Evolutionary conservation across 192 early-diverging fungal genomes (phyloP), one percentile per base, ranked within the genome.

Genomic region (Piromyces finnis): DNA sequence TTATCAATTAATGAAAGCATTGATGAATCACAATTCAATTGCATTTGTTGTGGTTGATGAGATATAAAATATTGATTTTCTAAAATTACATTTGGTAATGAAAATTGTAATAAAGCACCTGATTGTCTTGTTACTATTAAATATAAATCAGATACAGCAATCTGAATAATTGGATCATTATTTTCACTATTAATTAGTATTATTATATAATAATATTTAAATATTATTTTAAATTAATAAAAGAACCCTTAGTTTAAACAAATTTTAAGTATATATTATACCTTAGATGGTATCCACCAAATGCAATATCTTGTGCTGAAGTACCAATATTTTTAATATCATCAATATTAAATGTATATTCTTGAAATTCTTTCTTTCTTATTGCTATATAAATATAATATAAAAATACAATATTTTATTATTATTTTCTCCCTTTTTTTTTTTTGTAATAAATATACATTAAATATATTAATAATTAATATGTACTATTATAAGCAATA

Each of bases 301-400:
- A 39, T 26, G 59, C 77, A 16, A 78, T 78, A 30, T 78, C 79
- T 78, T 30, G 51, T 29, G 29, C 78, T 78, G 51, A 80, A 14
- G 77, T 29, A 6, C 86, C 87, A 78, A 85, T 78, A 27, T 82
- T 77, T 28, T 35, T 78, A 28, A 87, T 82, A 30, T 88, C 88
- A 78, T 90, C 89, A 79, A 90, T 88, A 77, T 88, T 86, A 79
- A 90, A 90, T 18, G 82, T 41, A 9, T 86, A 80, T 32, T 90
- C 89, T 68, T 84, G 79, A 13, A 78, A 80, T 77, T 85, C 89
- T 79, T 80, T 85, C 78, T 83, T 80, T 30, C 85, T 78, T 18
- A 84, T 78, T n/a, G 86, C 89, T 85, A 30, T 77, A 32, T 27
- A 27, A 80, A 79, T 36, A 27, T 18, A 78, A 77, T 29, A 35